phyloP scores from a whole-genome alignment of 495 filamentous ascomycete genomes.

The Neurospora sublineolata region DNA sequence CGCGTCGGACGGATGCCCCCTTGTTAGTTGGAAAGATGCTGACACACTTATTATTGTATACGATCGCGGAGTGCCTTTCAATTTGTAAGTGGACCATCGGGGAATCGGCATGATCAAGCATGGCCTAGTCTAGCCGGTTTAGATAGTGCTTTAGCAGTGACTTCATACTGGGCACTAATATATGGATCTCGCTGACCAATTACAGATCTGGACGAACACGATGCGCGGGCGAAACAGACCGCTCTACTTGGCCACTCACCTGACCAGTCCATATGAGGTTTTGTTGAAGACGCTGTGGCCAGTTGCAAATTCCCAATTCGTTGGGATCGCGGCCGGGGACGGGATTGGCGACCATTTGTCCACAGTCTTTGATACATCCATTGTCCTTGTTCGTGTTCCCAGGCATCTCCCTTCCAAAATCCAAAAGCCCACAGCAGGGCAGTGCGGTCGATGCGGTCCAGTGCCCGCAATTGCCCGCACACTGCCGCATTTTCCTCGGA shows the following conservation, averaged over 20 bases:
- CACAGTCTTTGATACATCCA: background rate
- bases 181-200: background rate
- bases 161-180: background rate
- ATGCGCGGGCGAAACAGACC: background rate
- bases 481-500: background rate
- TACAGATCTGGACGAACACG: background rate
- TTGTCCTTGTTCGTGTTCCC: background rate
- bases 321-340: background rate
- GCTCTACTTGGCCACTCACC: background rate
- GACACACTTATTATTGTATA: background rate
- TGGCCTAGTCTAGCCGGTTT: background rate
- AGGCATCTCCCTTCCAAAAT: background rate
- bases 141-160: background rate
- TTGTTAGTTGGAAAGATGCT: background rate
- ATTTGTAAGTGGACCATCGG: background rate
- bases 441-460: background rate
- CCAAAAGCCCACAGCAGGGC: too few relatives aligned
- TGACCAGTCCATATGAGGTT: background rate
- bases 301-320: background rate
- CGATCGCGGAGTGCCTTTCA: background rate
- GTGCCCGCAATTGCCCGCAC: background rate
- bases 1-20: slow-evolving; percentile 11
- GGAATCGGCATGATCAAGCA: background rate
- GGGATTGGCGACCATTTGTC: background rate
- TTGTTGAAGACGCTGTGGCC: background rate